These are phyloP conservation scores for Trametes sp. DNA, from an alignment of 1,284 basidiomycete genomes.

Conservation along the genomic window DNA sequence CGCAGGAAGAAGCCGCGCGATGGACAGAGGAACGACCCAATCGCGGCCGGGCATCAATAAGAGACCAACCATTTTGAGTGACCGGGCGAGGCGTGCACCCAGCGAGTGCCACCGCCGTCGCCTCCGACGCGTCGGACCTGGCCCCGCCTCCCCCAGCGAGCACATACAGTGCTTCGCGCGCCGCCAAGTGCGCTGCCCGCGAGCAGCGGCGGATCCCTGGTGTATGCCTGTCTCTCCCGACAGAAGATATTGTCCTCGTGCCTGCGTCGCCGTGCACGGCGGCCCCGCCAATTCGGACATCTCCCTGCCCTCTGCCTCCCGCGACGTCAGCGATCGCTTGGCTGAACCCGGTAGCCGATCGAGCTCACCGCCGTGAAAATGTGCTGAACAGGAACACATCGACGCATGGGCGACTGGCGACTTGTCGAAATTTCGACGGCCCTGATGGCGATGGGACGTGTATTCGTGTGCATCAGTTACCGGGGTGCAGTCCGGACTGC, in stretches of 20 bases:
- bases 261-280: background rate
- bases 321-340: conserved; percentile 6
- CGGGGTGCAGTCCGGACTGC: conserved; percentile 7
- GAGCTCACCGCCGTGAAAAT: background rate
- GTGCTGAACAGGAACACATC: background rate
- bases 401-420: background rate
- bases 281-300: background rate
- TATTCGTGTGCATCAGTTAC: background rate
- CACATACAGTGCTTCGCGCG: conserved; percentile 2
- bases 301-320: background rate
- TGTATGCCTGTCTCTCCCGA: background rate
- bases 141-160: conserved; percentile 2
- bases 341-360: background rate
- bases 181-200: conserved; percentile 4
- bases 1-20: background rate
- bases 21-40: conserved; percentile 12
- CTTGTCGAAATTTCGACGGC: background rate
- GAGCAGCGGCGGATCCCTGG: conserved; percentile 27
- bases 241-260: conserved; percentile 14
- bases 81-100: conserved; percentile 12
- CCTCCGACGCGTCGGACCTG: conserved; percentile 26
- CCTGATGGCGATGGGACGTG: conserved; percentile 3
- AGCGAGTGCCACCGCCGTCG: conserved; percentile 13
- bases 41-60: conserved; percentile 25
- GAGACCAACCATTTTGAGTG: conserved; percentile 13